Conservation (phyloP, 805 yeast genomes). For the Scheffersomyces stipitis region DNA sequence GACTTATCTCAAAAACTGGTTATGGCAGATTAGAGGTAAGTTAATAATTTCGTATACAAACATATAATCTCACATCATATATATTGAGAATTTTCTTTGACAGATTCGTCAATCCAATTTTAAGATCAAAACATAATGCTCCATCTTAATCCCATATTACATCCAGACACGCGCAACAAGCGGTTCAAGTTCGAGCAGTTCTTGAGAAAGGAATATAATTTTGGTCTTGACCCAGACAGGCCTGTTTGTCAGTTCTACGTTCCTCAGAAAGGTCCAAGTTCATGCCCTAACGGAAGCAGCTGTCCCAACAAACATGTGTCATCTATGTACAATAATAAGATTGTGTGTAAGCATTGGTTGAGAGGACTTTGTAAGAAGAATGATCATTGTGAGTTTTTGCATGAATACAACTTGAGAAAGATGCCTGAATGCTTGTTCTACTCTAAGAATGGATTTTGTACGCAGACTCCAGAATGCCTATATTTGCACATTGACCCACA, state of each 20-base stretch:
- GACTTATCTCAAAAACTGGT: too few species aligned
- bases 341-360: slow-evolving; percentile 98
- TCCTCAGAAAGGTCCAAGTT: slow-evolving; percentile 50
- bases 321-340: slow-evolving; percentile 47
- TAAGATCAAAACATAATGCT: slow-evolving; percentile 28
- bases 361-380: slow-evolving; percentile 96
- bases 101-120: too few species aligned
- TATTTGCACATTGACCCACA: slow-evolving; percentile 90
- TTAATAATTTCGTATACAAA: too few species aligned
- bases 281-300: slow-evolving; percentile 81
- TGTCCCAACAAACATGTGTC: slow-evolving; percentile 87
- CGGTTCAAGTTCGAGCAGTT: slow-evolving; percentile 76
- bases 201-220: slow-evolving; percentile 72
- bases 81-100: too few species aligned
- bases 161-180: slow-evolving; percentile 39
- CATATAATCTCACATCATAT: too few species aligned
- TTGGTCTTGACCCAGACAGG: slow-evolving; percentile 84
- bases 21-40: too few species aligned
- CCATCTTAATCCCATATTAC: slow-evolving; percentile 37
- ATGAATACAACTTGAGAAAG: slow-evolving; percentile 88
- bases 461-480: slow-evolving; percentile 91
- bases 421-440: slow-evolving; percentile 97
- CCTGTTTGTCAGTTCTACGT: slow-evolving; percentile 78
- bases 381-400: slow-evolving; percentile 92
- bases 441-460: slow-evolving; percentile 79